These are phyloP conservation scores for Candida michaelii DNA, from an alignment of 805 yeast genomes.

Conservation along the genomic window DNA sequence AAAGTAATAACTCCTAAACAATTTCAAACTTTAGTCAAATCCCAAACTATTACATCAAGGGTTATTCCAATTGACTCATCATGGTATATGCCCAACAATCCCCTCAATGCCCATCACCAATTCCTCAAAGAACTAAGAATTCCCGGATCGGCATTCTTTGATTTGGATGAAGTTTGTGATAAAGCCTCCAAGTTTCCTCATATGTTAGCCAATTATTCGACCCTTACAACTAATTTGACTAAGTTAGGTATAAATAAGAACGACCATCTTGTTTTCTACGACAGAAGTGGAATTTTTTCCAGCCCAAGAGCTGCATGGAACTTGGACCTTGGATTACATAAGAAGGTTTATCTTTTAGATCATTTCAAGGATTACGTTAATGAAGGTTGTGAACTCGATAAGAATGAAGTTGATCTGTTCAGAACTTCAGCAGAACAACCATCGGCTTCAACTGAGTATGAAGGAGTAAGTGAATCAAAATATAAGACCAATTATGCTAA, in stretches of 20 bases:
- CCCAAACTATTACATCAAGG: constrained; percentile 16
- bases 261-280: constrained; percentile 78
- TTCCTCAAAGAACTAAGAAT: constrained; percentile 55
- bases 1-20: constrained; percentile 2
- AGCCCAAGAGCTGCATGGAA: constrained; percentile 95
- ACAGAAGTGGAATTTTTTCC: constrained; percentile 79
- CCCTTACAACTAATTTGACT: constrained; percentile 54
- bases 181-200: constrained; percentile 72
- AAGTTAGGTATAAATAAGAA: constrained; percentile 53
- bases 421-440: not conserved
- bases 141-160: constrained; percentile 70
- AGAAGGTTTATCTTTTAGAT: constrained; percentile 66
- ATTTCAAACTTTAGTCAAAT: constrained; percentile 14
- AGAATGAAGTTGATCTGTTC: constrained; percentile 11
- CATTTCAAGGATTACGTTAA: constrained; percentile 57
- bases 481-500: constrained; percentile 34
- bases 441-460: constrained; percentile 13
- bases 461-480: constrained; percentile 22
- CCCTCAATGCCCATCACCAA: constrained; percentile 59
- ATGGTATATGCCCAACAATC: constrained; percentile 86
- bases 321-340: constrained; percentile 75
- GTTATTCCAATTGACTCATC: constrained; percentile 77
- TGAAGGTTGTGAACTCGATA: constrained; percentile 23
- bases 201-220: constrained; percentile 71
- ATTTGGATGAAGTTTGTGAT: constrained; percentile 70